phyloP scores from a whole-genome alignment of 495 filamentous ascomycete species.

The Trichoderma erinaceum region DNA sequence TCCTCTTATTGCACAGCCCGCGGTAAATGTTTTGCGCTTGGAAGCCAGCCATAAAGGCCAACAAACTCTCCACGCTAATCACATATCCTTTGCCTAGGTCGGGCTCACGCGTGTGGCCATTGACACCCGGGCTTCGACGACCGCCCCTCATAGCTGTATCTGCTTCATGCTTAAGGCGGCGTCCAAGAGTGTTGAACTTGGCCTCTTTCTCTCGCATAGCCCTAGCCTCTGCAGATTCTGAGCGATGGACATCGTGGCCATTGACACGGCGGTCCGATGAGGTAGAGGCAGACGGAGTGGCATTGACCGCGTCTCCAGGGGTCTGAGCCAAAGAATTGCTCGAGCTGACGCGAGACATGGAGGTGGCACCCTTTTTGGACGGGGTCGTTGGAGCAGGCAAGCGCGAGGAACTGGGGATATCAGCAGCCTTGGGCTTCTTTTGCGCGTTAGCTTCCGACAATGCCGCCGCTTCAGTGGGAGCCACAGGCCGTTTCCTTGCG shows the following conservation, averaged over 20 bases:
- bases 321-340: conserved; percentile 39
- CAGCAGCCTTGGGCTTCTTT: conserved; percentile 38
- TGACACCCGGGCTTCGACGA: background rate
- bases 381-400: conserved; percentile 34
- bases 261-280: conserved; percentile 31
- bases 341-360: conserved; percentile 44
- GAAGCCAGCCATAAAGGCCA: conserved; percentile 38
- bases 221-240: conserved; percentile 19
- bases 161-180: conserved; percentile 40
- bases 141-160: conserved; percentile 31
- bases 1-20: conserved; percentile 21
- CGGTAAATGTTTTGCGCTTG: conserved; percentile 25
- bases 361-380: conserved; percentile 35
- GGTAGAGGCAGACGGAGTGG: conserved; percentile 30
- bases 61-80: conserved; percentile 37
- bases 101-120: conserved; percentile 9
- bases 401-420: conserved; percentile 21
- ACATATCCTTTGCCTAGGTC: conserved; percentile 28
- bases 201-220: conserved; percentile 21
- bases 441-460: conserved; percentile 21
- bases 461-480: background rate
- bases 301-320: conserved; percentile 31
- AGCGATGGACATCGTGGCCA: conserved; percentile 21
- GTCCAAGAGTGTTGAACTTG: conserved; percentile 30
- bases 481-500: conserved; percentile 15